Conservation (phyloP, 2,329 filamentous ascomycete species). For the Coniella lustricola region DNA sequence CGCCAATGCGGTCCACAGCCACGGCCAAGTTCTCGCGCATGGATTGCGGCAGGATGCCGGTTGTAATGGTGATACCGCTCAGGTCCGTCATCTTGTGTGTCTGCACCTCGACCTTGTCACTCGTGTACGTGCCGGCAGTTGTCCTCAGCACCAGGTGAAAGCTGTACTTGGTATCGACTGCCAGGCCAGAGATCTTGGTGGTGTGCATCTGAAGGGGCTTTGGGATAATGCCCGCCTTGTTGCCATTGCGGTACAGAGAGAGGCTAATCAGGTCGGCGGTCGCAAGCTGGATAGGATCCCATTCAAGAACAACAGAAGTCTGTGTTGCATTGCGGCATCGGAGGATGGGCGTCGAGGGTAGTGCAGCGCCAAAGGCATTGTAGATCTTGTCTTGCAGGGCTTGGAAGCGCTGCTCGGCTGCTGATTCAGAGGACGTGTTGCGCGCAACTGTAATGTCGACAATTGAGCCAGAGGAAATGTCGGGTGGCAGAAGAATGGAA, state of each 20-base stretch:
- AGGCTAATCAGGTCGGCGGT: constrained; percentile 87
- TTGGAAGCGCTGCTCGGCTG: constrained; percentile 69
- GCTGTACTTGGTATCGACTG: constrained; percentile 92
- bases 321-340: constrained; percentile 96
- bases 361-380: constrained; percentile 72
- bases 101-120: constrained; percentile 75
- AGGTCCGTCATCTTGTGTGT: constrained; percentile 99
- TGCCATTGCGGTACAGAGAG: constrained; percentile 88
- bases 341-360: constrained; percentile 70
- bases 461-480: constrained; percentile 93
- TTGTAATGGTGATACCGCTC: constrained; percentile 88
- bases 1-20: constrained; percentile 82
- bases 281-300: constrained; percentile 89
- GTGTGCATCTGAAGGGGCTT: constrained; percentile 79
- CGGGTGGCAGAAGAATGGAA: constrained; percentile 88
- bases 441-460: constrained; percentile 94
- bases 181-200: constrained; percentile 93
- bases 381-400: constrained; percentile 85
- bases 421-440: constrained; percentile 71
- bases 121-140: constrained; percentile 77
- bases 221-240: constrained; percentile 93
- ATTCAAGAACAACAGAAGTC: constrained; percentile 96
- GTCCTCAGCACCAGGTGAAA: constrained; percentile 92
- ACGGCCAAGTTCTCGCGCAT: constrained; percentile 65
- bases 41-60: constrained; percentile 71